Base-by-base conservation (phyloP, 1,284 basidiomycete genomes). In the Trichosporon inkin region DNA sequence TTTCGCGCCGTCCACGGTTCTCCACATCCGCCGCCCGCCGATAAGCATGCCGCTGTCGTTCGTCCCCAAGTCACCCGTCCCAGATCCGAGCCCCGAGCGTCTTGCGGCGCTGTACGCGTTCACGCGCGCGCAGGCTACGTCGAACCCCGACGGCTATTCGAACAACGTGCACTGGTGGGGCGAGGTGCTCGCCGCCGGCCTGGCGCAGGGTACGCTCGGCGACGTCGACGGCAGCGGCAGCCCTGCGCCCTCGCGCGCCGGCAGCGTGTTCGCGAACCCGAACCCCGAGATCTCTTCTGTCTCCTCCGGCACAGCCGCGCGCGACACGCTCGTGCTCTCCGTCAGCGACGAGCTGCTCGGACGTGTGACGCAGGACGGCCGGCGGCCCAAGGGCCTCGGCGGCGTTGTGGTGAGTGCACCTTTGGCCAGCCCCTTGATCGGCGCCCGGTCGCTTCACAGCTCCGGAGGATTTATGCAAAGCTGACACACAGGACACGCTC, bases 131-230 rank as follows among this genome's bases (percentile, higher is more conserved):
- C 91, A 94, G 78, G 89, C 88, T 67, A 80, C 84, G 34, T 88
- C 90, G 1, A 95, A 97, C 73, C 88, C 90, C 0, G 83, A 87
- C 3, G 87, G 90, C 2, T 97, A 87, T 75, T 80, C 84, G 38
- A 84, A 89, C 14, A 90, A 89, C 71, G 79, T 93, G 36, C 85
- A 88, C 60, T 96, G 92, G 92, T 97, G 94, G 93, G 83, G 83
- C 39, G 78, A 79, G 38, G 85, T 86, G 0, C 78, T 97, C 3
- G 84, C 87, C 63, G 81, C 82, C 13, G 77, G 87, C 6, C 82
- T 89, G 6, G 71, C 81, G 56, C 80, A 80, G 24, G 89, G 88
- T 1, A 80, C 84, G 72, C 83, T 88, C 11, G 71, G 76, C 49
- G 71, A 77, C n/a, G 47, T 71, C 16, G 39, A 35, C n/a, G 36